These are phyloP conservation scores for Nakaseomyces uthaithaninus DNA, from an alignment of 1,139 yeast species.

Conservation along the genomic window DNA sequence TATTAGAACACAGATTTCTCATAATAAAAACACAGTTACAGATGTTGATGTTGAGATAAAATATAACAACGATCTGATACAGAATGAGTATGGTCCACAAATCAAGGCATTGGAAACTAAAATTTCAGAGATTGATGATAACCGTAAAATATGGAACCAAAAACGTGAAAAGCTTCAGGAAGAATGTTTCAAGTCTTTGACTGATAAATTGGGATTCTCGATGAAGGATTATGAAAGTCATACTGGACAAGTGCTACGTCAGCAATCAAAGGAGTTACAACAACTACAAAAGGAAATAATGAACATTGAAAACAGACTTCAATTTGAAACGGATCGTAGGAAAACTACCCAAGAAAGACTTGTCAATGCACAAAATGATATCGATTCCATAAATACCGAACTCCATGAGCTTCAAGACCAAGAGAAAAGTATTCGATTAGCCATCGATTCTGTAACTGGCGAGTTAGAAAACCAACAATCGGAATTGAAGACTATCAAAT, in stretches of 20 bases:
- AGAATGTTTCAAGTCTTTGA: conserved; percentile 46
- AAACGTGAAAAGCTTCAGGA: conserved; percentile 38
- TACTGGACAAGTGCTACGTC: conserved; percentile 55
- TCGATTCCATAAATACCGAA: conserved; percentile 25
- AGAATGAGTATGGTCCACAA: conserved; percentile 33
- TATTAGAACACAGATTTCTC: conserved; percentile 44
- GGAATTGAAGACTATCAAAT: conserved; percentile 20
- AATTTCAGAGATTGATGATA: conserved; percentile 17
- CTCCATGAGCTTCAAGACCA: conserved; percentile 25
- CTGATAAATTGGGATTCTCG: conserved; percentile 45
- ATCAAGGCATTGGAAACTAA: conserved; percentile 22
- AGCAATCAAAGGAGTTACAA: conserved; percentile 55
- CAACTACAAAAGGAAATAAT: conserved; percentile 54
- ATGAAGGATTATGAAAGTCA: conserved; percentile 60
- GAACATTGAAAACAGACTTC: conserved; percentile 51
- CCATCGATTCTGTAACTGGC: conserved; percentile 15
- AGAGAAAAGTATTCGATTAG: conserved; percentile 14
- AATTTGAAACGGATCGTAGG: conserved; percentile 54
- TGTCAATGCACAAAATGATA: conserved; percentile 20
- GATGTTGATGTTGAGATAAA: conserved; percentile 51
- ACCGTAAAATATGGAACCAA: conserved; percentile 25
- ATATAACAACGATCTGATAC: conserved; percentile 37
- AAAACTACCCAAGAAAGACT: conserved; percentile 44
- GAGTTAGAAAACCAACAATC: conserved; percentile 23
- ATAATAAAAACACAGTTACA: conserved; percentile 43